Evolutionary conservation across 768 basidiomycete species (phyloP).

Genomic region (Serendipita indica): DNA sequence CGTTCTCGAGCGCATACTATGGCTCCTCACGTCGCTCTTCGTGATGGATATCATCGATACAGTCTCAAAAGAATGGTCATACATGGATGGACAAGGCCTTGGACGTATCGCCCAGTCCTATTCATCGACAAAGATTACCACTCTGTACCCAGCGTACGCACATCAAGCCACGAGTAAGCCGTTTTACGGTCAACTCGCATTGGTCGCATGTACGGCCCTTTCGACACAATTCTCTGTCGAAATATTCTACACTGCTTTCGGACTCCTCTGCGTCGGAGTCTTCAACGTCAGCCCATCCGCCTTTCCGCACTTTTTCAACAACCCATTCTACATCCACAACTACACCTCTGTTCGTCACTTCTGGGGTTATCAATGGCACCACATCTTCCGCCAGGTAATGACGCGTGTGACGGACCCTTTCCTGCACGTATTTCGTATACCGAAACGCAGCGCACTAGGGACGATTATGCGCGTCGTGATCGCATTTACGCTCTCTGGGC

Average conservation of each 20-base stretch:
- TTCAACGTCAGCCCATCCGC: neutral
- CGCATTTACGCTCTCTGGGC: neutral
- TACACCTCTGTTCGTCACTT: neutral
- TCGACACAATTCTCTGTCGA: neutral
- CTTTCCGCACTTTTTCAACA: conserved; percentile 2
- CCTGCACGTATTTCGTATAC: neutral
- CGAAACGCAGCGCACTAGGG: neutral
- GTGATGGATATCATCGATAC: neutral
- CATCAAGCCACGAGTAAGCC: neutral
- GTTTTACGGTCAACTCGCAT: neutral
- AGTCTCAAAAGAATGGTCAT: neutral
- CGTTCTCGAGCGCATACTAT: neutral
- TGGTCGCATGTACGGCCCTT: neutral
- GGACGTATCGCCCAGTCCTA: neutral
- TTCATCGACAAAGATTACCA: neutral
- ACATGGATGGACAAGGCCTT: neutral
- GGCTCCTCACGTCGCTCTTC: neutral
- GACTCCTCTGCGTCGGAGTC: neutral
- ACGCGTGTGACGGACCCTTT: neutral
- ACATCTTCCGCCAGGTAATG: neutral
- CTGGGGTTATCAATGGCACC: conserved; percentile 1
- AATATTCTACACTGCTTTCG: neutral
- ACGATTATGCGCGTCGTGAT: neutral
- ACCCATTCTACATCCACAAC: neutral
- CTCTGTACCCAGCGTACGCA: neutral